phyloP scores from a whole-genome alignment of 176 grass and related monocot genomes.

The Avena atlantica region DNA sequence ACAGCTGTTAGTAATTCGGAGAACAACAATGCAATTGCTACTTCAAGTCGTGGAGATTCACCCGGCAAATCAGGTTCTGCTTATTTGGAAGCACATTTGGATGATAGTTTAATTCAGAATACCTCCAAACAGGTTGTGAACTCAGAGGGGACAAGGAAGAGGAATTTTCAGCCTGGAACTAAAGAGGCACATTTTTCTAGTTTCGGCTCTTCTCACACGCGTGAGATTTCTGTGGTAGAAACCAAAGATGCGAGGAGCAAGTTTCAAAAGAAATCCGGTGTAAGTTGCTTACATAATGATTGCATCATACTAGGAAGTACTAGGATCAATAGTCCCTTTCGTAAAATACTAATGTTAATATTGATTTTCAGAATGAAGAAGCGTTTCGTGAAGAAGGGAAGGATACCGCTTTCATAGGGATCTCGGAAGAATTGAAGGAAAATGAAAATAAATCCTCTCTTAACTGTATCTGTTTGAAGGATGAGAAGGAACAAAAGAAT shows the following conservation, averaged over 20 bases:
- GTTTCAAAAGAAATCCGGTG: background rate
- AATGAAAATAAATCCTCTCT: conserved; percentile 31
- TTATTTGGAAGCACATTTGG: background rate
- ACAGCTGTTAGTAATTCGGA: background rate
- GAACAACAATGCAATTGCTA: background rate
- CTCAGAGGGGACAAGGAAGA: conserved; percentile 31
- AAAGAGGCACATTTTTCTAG: conserved; percentile 6
- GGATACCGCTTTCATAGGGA: background rate
- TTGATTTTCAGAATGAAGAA: conserved; percentile 25
- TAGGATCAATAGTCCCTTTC: background rate
- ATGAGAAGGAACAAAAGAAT: conserved; percentile 20
- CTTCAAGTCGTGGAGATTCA: conserved; percentile 4
- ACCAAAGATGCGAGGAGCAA: conserved; percentile 33
- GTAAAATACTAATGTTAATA: background rate
- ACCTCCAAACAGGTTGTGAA: conserved; percentile 1
- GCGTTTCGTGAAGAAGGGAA: background rate
- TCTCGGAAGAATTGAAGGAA: conserved; percentile 23
- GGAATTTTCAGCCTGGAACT: conserved; percentile 36
- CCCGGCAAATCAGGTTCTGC: background rate
- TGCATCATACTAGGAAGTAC: background rate
- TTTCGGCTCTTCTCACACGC: background rate
- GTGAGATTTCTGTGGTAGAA: conserved; percentile 26
- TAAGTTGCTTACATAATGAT: background rate
- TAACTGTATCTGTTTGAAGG: conserved; percentile 31
- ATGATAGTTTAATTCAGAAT: background rate